Evolutionary conservation across 257 asterid genomes (phyloP), one percentile per base, ranked within the genome.

Genomic region (Lantana camara): DNA sequence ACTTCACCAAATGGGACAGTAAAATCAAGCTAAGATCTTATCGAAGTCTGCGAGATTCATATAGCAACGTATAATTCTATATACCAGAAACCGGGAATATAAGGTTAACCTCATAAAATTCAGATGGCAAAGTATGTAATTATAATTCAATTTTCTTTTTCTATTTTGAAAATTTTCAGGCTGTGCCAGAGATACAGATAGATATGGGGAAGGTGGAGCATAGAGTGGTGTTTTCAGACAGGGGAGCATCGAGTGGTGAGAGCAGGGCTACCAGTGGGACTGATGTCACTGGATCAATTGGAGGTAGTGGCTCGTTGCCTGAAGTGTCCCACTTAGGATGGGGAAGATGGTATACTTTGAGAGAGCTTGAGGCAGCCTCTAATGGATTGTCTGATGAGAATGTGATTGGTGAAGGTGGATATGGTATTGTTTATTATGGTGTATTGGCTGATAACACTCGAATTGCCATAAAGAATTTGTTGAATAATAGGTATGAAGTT

Each of bases 341-440:
- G 99, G 99, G 99, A 75, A 82, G 99, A 63, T 93, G 99, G 99
- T 93, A 93, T 73, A 93, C 97, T 27, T 70, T 93, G 77, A 80
- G 97, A 79, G 97, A 90, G 83, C 96, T 93, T 3, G 99, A 93
- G 78, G 97, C 87, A 3, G 95, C 97, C 29, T 87, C 97, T 7
- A 84, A 93, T 75, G 95, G 97, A 48, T 84, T 93, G 73, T 72
- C 95, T 2, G 95, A 84, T 69, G 99, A 88, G 85, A 93, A 90
- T 81, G 99, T 93, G 74, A 93, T 93, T 0, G 99, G 99, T 52
- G 99, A 93, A 82, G 99, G 99, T 60, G 99, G 99, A 61, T 93
- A 90, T 57, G 97, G 97, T 38, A 93, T 93, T 69, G 99, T 93
- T 30, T 93, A 93, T 57, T 79, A 80, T 27, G 99, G 99, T 30